phyloP scores from a whole-genome alignment of 2,329 filamentous ascomycete species.

The Chrysosporium queenslandicum region DNA sequence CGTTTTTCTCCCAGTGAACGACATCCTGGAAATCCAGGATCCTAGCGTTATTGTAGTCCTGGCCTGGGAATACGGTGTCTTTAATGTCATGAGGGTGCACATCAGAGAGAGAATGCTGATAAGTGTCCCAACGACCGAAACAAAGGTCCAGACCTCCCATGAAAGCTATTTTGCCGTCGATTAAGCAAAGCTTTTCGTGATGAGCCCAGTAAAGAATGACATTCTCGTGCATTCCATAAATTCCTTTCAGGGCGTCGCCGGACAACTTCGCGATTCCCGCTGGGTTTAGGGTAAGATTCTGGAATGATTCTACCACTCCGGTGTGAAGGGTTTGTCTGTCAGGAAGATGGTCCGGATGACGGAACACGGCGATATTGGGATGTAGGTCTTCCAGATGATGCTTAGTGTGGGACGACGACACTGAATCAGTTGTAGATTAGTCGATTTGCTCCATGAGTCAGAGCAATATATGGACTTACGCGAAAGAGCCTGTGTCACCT shows the following conservation, averaged over 20 bases:
- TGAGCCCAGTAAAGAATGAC: slow-evolving; percentile 96
- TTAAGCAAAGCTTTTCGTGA: slow-evolving; percentile 94
- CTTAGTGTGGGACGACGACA: slow-evolving; percentile 73
- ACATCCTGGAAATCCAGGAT: slow-evolving; percentile 93
- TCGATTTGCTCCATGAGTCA: neutral
- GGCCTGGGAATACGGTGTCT: slow-evolving; percentile 80
- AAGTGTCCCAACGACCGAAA: slow-evolving; percentile 86
- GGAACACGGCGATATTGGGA: slow-evolving; percentile 85
- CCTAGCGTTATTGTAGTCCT: slow-evolving; percentile 97
- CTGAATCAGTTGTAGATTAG: slow-evolving; percentile 29
- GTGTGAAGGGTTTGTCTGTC: slow-evolving; percentile 58
- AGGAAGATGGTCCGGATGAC: slow-evolving; percentile 79
- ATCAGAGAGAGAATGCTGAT: slow-evolving; percentile 76
- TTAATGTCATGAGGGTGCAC: slow-evolving; percentile 63
- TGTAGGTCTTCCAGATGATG: slow-evolving; percentile 90
- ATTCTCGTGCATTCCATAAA: slow-evolving; percentile 74
- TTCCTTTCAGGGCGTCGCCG: slow-evolving; percentile 59
- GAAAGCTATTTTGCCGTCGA: slow-evolving; percentile 84
- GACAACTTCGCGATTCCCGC: slow-evolving; percentile 55
- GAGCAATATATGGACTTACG: slow-evolving; percentile 48
- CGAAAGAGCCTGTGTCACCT: slow-evolving; percentile 70
- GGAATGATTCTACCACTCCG: slow-evolving; percentile 46
- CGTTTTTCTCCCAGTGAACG: slow-evolving; percentile 83
- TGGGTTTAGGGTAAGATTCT: slow-evolving; percentile 47
- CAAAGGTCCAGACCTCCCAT: slow-evolving; percentile 91